Evolutionary conservation across 768 basidiomycete genomes (phyloP), one percentile per base, ranked within the genome.

Genomic region (Gymnopilus dilepis): DNA sequence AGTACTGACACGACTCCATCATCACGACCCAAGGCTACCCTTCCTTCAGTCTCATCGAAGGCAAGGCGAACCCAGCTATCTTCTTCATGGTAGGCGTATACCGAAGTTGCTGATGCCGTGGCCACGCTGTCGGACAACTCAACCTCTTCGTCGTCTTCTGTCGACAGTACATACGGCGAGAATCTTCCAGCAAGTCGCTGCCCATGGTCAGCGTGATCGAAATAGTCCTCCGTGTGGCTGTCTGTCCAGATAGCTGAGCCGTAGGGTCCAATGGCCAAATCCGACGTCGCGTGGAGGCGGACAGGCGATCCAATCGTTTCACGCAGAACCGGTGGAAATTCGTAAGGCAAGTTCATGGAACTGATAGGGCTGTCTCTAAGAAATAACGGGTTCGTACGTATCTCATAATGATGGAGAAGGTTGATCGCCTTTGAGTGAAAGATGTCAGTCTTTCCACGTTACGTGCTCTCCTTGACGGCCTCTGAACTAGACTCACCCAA

Each of bases 221-320:
- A 74, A 68, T 81, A 79, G 34, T 79, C 80, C 60, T 86, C 84
- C 0, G 84, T 83, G 51, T 88, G 84, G 50, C 77, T 85, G 65
- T 91, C 90, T 33, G 89, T 74, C 85, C 88, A 91, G 15, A 91
- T 64, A 4, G 83, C 84, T 5, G 86, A 89, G 3, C 89, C 89
- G 65, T 84, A 80, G 4, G 72, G 73, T 0, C 88, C 88, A 19
- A 91, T 65, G 0, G 76, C 76, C 73, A 86, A 79, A 50, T 86
- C 78, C 28, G 83, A 83, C 22, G 76, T 80, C 1, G 83, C 76
- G 63, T 87, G 86, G 31, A 89, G 70, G 13, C 86, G 83, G 13
- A 89, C 73, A 3, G 89, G 87, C 2, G 86, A 83, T 1, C 75
- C 78, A 54, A 87, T 78, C 11, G 77, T 77, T 34, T 80, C 79